Evolutionary conservation across 352 stramenopile species (phyloP).

Genomic region (Phytophthora kernoviae): DNA sequence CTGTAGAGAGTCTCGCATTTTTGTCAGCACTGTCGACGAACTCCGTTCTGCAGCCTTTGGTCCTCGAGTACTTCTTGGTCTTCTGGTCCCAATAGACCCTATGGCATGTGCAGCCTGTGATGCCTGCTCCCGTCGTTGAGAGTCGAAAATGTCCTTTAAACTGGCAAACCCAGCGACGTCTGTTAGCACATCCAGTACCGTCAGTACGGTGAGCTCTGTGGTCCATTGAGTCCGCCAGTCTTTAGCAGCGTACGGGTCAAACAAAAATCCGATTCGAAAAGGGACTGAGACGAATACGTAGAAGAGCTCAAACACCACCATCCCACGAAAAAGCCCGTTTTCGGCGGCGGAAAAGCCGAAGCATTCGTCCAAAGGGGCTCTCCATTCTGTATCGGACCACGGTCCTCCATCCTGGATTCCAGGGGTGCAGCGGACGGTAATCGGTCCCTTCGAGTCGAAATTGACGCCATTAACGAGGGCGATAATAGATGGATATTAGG

Average conservation of each 20-base stretch:
- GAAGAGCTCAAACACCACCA: constrained; percentile 38
- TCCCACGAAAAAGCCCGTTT: constrained; percentile 31
- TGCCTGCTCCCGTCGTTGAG: constrained; percentile 46
- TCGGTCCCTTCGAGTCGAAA: constrained; percentile 18
- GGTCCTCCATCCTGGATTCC: constrained; percentile 7
- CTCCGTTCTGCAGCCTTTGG: constrained; percentile 7
- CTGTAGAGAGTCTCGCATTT: constrained; percentile 39
- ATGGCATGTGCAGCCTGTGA: constrained; percentile 28
- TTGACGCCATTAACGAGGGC: neutral
- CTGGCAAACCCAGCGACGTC: constrained; percentile 46
- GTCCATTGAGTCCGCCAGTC: constrained; percentile 44
- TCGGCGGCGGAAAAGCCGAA: constrained; percentile 22
- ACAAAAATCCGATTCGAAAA: constrained; percentile 73
- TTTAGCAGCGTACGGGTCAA: constrained; percentile 44
- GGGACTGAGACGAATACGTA: constrained; percentile 68
- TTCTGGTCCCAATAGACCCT: constrained; percentile 22
- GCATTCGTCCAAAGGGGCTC: neutral
- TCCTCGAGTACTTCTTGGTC: constrained; percentile 6
- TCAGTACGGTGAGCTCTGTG: constrained; percentile 49
- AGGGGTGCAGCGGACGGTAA: neutral
- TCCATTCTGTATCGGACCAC: neutral
- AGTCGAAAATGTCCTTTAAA: constrained; percentile 58
- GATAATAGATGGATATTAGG: neutral
- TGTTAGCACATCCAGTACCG: constrained; percentile 52
- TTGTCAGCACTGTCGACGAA: constrained; percentile 18